phyloP scores from a whole-genome alignment of 1,139 yeast species.

The Yarrowia galli region DNA sequence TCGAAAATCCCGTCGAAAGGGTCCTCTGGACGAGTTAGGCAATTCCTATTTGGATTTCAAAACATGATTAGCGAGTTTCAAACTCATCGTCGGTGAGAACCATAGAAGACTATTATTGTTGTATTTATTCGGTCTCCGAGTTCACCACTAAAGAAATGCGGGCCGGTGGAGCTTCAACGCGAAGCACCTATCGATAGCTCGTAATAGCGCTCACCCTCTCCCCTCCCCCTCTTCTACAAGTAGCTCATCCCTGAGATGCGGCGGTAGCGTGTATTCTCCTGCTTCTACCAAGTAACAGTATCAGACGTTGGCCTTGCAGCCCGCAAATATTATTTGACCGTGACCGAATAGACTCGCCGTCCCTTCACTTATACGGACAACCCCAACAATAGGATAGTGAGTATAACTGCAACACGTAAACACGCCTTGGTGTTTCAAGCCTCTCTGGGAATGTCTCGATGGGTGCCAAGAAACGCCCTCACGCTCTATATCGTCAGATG shows the following conservation, averaged over 20 bases:
- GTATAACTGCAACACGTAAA: constrained; percentile 3
- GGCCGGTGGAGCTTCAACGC: background rate
- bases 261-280: constrained; percentile 13
- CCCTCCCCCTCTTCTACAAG: no score
- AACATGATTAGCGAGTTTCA: background rate
- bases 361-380: background rate
- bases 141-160: no score
- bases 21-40: constrained; percentile 5
- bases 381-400: no score
- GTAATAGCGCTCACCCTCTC: background rate
- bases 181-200: background rate
- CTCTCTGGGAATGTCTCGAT: constrained; percentile 1
- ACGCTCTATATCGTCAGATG: background rate
- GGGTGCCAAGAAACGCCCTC: background rate
- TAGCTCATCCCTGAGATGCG: background rate
- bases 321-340: background rate
- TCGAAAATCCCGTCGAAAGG: no score
- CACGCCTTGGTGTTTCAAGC: constrained; percentile 22
- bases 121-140: background rate
- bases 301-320: background rate
- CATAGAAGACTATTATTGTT: background rate
- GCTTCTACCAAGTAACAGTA: constrained; percentile 18
- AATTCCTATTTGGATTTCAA: constrained; percentile 22
- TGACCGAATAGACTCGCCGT: background rate
- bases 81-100: background rate